Evolutionary conservation across 2,329 filamentous ascomycete species (phyloP), one percentile per base, ranked within the genome.

Genomic region (Neofusicoccum cordaticola): DNA sequence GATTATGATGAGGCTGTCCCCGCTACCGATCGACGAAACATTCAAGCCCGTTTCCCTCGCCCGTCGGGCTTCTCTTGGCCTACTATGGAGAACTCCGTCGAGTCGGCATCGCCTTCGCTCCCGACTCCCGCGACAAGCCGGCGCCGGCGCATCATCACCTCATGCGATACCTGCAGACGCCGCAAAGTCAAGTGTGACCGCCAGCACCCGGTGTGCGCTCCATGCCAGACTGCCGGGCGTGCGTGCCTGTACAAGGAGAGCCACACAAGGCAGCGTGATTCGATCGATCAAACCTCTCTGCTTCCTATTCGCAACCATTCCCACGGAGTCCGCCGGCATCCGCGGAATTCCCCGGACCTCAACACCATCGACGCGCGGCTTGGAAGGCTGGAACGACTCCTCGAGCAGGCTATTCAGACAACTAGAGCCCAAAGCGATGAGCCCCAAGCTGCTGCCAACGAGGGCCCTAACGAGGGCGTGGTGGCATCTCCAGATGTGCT

Each of bases 161-260:
- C 75, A 19, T 77, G 75, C 63, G 67, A 77, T 41, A 77, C 75
- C 3, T 77, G 75, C 65, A 68, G 75, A 12, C 69, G 75, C 27
- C 69, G 75, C 62, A 77, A 77, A 64, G 75, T 77, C 45, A 71
- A 72, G 53, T 77, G 75, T 64, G 75, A 77, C 47, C 74, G 76
- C 65, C 70, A 69, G 42, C 75, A 77, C 68, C 75, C 75, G 6
- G 65, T 75, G 2, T 77, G 75, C 62, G 73, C 75, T 27, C 73
- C 75, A 35, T 77, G 75, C 67, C 69, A 69, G 9, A 71, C 75
- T 56, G 75, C 74, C 7, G 74, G 69, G 56, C 75, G 77, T 67
- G 68, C 71, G 2, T 77, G 75, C 58, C 74, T 71, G 17, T 77
- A 74, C 72, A 58, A 34, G 8, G 39, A 58, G 15, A 44, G 53